These are phyloP conservation scores for Xylaria polymorpha DNA, from an alignment of 2,329 filamentous ascomycete genomes.

Conservation along the genomic window DNA sequence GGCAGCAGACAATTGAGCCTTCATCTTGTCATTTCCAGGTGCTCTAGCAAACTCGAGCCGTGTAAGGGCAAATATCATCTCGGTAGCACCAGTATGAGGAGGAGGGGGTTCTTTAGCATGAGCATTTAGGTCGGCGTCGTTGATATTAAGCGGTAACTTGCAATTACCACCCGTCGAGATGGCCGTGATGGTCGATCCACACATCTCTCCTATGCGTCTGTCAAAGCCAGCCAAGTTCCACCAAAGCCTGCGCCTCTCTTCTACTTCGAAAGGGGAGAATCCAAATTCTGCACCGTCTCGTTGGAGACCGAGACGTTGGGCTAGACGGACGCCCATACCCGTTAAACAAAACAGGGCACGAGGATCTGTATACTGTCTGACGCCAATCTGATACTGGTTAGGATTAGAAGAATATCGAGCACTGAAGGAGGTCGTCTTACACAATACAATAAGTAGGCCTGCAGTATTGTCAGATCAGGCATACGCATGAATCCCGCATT, in stretches of 20 bases:
- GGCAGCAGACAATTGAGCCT: constrained; percentile 46
- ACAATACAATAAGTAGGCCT: constrained; percentile 75
- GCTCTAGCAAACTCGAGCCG: constrained; percentile 68
- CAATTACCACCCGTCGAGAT: constrained; percentile 66
- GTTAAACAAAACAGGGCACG: constrained; percentile 69
- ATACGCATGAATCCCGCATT: constrained; percentile 75
- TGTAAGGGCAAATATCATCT: constrained; percentile 70
- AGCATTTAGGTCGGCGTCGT: constrained; percentile 68
- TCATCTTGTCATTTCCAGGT: constrained; percentile 61
- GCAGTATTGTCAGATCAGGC: constrained; percentile 72
- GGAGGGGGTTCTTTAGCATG: constrained; percentile 66
- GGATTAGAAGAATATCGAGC: constrained; percentile 31
- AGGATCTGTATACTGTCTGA: constrained; percentile 70
- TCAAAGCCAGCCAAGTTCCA: constrained; percentile 79
- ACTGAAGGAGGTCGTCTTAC: constrained; percentile 53
- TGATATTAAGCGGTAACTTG: constrained; percentile 69
- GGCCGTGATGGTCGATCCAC: constrained; percentile 67
- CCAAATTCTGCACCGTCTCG: constrained; percentile 66
- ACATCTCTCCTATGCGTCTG: constrained; percentile 74
- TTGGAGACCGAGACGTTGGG: constrained; percentile 76
- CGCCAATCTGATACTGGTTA: constrained; percentile 60
- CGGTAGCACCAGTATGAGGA: constrained; percentile 64
- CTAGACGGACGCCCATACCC: constrained; percentile 74
- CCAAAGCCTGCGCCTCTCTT: constrained; percentile 78
- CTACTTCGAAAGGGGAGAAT: constrained; percentile 70